These are phyloP conservation scores for Apiospora aurea DNA, from an alignment of 2,329 filamentous ascomycete species.

Conservation along the genomic window DNA sequence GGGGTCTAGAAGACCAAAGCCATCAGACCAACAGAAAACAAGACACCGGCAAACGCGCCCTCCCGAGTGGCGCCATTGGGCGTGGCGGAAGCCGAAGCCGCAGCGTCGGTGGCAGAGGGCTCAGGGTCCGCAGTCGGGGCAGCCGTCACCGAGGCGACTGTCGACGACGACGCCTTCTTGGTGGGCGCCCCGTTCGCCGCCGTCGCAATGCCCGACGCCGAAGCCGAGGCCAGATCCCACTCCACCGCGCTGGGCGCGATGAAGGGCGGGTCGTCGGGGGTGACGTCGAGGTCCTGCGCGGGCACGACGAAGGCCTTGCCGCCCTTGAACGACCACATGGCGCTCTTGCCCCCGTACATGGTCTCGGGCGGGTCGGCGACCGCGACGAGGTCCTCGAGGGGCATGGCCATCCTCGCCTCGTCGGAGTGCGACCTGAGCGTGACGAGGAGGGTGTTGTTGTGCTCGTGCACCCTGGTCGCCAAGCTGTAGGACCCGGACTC, in stretches of 20 bases:
- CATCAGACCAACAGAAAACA: neutral
- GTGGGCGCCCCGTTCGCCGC: fast-evolving
- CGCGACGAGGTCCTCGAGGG: neutral
- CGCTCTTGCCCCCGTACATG: neutral
- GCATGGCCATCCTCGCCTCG: too few relatives aligned
- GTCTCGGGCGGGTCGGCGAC: too few relatives aligned
- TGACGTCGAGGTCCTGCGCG: neutral
- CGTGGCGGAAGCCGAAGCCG: neutral
- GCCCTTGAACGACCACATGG: neutral
- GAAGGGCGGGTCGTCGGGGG: neutral
- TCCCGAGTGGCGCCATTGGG: neutral
- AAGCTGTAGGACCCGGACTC: neutral
- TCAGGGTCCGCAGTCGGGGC: neutral
- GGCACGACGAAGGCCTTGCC: neutral
- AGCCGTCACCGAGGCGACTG: neutral
- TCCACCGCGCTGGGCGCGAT: neutral
- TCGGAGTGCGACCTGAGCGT: neutral
- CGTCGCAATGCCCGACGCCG: neutral
- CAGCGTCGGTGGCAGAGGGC: neutral
- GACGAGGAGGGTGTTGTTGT: neutral
- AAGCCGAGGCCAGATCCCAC: neutral
- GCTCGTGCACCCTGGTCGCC: neutral
- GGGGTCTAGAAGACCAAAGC: neutral
- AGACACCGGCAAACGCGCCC: neutral
- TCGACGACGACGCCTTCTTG: neutral